Evolutionary conservation across 208 protist species (phyloP).

Genomic region (Blechomonas ayalai): DNA sequence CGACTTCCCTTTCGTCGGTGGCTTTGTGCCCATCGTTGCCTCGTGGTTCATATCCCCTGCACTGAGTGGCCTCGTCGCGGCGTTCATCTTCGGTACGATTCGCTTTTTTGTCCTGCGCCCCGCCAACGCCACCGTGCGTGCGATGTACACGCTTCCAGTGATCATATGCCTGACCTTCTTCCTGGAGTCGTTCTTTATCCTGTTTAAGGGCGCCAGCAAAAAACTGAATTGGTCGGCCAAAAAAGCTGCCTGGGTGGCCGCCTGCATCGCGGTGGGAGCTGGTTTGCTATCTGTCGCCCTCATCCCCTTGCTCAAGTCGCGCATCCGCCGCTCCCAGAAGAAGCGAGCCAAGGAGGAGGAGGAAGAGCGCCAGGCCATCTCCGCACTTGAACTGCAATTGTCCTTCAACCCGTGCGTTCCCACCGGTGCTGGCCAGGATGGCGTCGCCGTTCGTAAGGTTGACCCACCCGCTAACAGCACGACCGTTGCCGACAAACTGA

Average conservation of each 20-base stretch:
- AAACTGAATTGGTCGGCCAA: slow-evolving; percentile 43
- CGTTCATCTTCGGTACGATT: slow-evolving; percentile 44
- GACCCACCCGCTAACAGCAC: no score
- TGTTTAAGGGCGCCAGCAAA: slow-evolving; percentile 62
- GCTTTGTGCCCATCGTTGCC: slow-evolving; percentile 61
- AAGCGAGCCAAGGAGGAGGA: slow-evolving; percentile 16
- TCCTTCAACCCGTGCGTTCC: no score
- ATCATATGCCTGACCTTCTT: slow-evolving; percentile 68
- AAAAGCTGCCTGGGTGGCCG: slow-evolving; percentile 47
- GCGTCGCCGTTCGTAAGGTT: no score
- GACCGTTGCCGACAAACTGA: no score
- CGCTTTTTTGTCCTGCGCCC: slow-evolving; percentile 45
- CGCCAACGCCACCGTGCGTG: slow-evolving; percentile 37
- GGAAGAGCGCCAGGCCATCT: slow-evolving; percentile 10
- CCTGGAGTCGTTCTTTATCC: slow-evolving; percentile 72
- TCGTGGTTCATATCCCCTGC: slow-evolving; percentile 81
- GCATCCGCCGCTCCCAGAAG: slow-evolving; percentile 20
- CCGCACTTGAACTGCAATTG: no score
- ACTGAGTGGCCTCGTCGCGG: slow-evolving; percentile 47
- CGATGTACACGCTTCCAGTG: slow-evolving; percentile 49
- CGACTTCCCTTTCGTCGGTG: slow-evolving; percentile 65
- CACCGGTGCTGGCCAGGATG: no score
- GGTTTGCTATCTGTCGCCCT: slow-evolving; percentile 33
- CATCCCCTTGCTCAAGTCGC: slow-evolving; percentile 48
- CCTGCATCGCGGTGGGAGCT: slow-evolving; percentile 31